These are phyloP conservation scores for Physaria fendleri DNA, from an alignment of 345 rosid species.

Conservation along the genomic window DNA sequence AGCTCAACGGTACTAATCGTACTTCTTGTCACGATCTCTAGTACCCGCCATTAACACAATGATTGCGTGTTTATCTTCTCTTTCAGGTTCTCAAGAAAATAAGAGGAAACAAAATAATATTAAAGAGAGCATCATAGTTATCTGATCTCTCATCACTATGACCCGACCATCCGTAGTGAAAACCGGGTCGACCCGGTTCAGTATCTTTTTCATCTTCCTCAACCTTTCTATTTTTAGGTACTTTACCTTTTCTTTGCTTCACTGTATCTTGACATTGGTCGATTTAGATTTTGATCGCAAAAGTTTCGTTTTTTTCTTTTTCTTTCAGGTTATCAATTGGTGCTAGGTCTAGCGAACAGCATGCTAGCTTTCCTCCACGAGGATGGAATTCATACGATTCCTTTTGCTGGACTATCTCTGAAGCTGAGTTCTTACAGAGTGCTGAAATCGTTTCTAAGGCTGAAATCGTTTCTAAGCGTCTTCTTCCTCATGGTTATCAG, in stretches of 20 bases:
- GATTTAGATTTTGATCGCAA: not conserved
- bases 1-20: slow-evolving; percentile 2
- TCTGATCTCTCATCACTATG: slow-evolving; percentile 11
- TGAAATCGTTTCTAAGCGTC: slow-evolving; percentile 50
- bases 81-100: not conserved
- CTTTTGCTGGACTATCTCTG: slow-evolving; percentile 82
- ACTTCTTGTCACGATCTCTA: not conserved
- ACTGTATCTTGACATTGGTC: not conserved
- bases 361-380: slow-evolving; percentile 72
- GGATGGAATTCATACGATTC: slow-evolving; percentile 98
- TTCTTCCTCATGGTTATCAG: slow-evolving; percentile 67
- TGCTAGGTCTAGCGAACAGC: slow-evolving; percentile 16
- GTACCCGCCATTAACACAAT: slow-evolving; percentile 1
- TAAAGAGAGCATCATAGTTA: not conserved
- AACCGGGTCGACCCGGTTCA: slow-evolving; percentile 22
- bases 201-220: slow-evolving; percentile 27
- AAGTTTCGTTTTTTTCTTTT: not conserved
- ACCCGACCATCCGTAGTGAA: not conserved
- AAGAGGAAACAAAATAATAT: not conserved
- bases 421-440: slow-evolving; percentile 70
- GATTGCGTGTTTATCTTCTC: not conserved
- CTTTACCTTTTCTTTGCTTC: not conserved
- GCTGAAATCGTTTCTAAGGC: too few relatives aligned
- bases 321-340: slow-evolving; percentile 1
- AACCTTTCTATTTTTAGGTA: slow-evolving; percentile 33